Evolutionary conservation across 176 grass and related monocot genomes (phyloP).

Genomic region (Canna indica): DNA sequence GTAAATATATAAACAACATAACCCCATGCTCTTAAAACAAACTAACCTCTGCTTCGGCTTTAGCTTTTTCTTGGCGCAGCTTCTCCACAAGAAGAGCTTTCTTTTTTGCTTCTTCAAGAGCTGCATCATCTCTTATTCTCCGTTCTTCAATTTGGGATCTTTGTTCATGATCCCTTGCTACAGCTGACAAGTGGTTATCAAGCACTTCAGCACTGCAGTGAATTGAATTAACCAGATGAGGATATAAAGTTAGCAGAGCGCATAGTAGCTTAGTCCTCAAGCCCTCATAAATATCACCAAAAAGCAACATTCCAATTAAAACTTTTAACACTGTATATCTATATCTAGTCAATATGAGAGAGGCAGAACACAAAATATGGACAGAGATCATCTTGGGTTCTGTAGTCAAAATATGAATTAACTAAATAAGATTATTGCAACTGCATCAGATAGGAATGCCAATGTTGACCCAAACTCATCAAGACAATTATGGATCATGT

Average conservation of each 20-base stretch:
- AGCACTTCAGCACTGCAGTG: conserved; percentile 79
- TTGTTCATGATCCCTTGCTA: conserved; percentile 86
- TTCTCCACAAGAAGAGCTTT: conserved; percentile 69
- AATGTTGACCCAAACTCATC: no score
- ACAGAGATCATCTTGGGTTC: not conserved
- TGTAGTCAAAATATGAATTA: not conserved
- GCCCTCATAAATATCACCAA: not conserved
- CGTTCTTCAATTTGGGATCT: conserved; percentile 72
- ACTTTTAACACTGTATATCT: not conserved
- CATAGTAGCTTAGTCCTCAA: not conserved
- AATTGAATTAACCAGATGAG: conserved; percentile 6
- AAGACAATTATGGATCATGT: no score
- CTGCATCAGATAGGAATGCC: no score
- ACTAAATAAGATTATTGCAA: no score
- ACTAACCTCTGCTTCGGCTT: conserved; percentile 72
- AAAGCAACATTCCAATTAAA: not conserved
- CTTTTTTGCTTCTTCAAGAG: conserved; percentile 84
- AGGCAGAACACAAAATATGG: not conserved
- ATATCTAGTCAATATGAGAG: not conserved
- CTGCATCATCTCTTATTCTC: conserved; percentile 86
- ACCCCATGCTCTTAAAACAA: not conserved
- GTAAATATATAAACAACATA: not conserved
- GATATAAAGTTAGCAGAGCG: not conserved
- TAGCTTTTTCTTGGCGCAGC: conserved; percentile 55
- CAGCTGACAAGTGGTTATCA: conserved; percentile 66